phyloP scores from a whole-genome alignment of 2,329 filamentous ascomycete genomes.

The Xylaria polymorpha region DNA sequence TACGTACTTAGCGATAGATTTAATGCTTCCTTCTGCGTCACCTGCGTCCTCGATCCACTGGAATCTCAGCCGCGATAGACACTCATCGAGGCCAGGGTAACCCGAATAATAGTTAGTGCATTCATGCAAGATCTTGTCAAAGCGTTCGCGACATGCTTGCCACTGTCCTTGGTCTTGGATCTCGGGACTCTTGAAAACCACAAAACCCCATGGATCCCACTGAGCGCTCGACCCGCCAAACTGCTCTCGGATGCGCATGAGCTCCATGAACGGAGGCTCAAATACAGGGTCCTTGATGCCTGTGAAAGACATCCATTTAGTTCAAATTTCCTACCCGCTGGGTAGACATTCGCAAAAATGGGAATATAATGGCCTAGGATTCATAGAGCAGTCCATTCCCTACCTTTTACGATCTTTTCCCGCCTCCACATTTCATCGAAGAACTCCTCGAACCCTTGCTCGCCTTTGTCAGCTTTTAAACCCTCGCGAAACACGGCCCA shows the following conservation, averaged over 20 bases:
- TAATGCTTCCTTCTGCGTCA: constrained; percentile 28
- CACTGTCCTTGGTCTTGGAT: constrained; percentile 29
- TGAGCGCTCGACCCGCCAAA: constrained; percentile 16
- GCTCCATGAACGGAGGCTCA: constrained; percentile 36
- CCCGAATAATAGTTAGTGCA: constrained; percentile 22
- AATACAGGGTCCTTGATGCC: constrained; percentile 23
- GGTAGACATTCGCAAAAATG: neutral
- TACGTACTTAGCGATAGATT: constrained; percentile 31
- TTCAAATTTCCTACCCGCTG: neutral
- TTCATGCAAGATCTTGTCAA: constrained; percentile 34
- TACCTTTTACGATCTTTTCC: constrained; percentile 28
- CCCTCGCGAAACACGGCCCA: constrained; percentile 30
- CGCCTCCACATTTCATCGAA: constrained; percentile 35
- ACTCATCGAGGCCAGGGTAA: constrained; percentile 30
- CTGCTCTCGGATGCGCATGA: constrained; percentile 32
- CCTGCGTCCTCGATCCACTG: constrained; percentile 36
- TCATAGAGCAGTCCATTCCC: neutral
- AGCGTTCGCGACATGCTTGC: constrained; percentile 34
- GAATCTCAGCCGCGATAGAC: constrained; percentile 33
- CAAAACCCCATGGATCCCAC: constrained; percentile 39
- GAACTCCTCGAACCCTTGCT: constrained; percentile 34
- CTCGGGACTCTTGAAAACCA: constrained; percentile 37
- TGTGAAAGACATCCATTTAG: constrained; percentile 5
- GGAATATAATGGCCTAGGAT: neutral
- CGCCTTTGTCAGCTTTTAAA: constrained; percentile 34